A percentile compares a stretch with the other conserved stretches of the same genome.
Conservation (phyloP, 441 rosid species). For the Flueggea neowawraea region DNA sequence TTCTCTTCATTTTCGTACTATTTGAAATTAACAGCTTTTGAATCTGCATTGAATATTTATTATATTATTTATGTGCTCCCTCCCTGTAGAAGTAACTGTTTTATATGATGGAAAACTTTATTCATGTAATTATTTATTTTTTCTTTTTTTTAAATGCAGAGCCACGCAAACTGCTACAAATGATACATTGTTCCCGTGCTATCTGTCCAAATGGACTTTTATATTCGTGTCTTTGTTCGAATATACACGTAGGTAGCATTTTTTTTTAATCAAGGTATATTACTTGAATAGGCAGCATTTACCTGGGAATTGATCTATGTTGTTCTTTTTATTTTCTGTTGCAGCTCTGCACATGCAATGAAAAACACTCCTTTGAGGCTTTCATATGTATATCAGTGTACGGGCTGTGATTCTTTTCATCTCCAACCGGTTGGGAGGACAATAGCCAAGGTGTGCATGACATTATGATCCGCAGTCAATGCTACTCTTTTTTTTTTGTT, state of each 20-base stretch:
- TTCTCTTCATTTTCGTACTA: too few relatives aligned
- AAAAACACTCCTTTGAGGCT: constrained; percentile 98
- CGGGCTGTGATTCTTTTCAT: constrained; percentile 97
- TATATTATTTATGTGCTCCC: too few relatives aligned
- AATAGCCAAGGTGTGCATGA: constrained; percentile 60
- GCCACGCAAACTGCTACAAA: constrained; percentile 98
- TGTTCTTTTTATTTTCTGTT: constrained; percentile 15
- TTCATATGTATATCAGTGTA: constrained; percentile 94
- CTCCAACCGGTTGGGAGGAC: constrained; percentile 92
- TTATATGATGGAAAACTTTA: background rate
- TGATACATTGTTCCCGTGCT: constrained; percentile 95
- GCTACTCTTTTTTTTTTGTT: too few relatives aligned
- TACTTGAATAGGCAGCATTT: constrained; percentile 7
- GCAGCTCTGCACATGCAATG: constrained; percentile 98
- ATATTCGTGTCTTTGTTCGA: constrained; percentile 95
- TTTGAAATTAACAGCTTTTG: too few relatives aligned
- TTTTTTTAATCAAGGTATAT: constrained; percentile 8
- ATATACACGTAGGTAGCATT: constrained; percentile 68
- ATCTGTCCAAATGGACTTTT: constrained; percentile 93
- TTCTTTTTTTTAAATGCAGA: constrained; percentile 40
- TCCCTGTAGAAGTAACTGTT: background rate
- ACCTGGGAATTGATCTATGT: constrained; percentile 7
- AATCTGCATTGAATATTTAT: too few relatives aligned
- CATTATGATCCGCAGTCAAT: background rate
- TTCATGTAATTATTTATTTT: background rate